Base-by-base conservation (phyloP, 768 basidiomycete genomes). In the Hypsizygus marmoreus region DNA sequence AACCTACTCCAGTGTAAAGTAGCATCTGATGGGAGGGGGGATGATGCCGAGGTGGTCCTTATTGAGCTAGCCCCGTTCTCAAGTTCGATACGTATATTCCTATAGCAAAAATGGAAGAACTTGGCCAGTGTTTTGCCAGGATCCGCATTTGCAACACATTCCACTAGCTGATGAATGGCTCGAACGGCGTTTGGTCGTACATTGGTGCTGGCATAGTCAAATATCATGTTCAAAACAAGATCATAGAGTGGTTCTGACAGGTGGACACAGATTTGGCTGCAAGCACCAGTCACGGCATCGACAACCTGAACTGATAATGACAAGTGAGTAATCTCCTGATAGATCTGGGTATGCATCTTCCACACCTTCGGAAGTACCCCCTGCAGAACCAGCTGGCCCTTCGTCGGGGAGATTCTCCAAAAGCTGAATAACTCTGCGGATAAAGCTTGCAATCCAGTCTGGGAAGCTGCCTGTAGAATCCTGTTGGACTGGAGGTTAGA, bases 341-440 rank as follows among this genome's bases (percentile, higher is more conserved):
- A 5, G 14, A 45, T 24, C 19, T 40, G 30, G 16, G 7, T 25
- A 33, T 19, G 13, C 28, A 2, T 35, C 39, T 54, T 36, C 54
- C 34, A n/a, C n/a, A 84, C 84, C 76, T 82, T 91, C 82, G 24
- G 77, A 76, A 49, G 82, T 67, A 40, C 82, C 82, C 12, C 81
- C 82, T 6, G 82, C 79, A 13, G 76, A 71, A 5, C 81, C 80
- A 54, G 80, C 74, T 42, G 76, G 64, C 39, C 87, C 82, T 64
- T 93, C 91, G 47, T 93, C 91, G 0, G 92, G 91, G 14, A 95
- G 72, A 57, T 91, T 92, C 62, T 91, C 88, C 49, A 93, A 79
- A 4, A 94, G 69, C 44, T 86, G 77, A 25, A 94, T 83, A 8
- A 93, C 86, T 35, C 88, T 72, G 4, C 84, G 80, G 45, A 94